Percentiles rank a stretch among this genome's conserved stretches.
Evolutionary conservation across 2,329 filamentous ascomycete genomes (phyloP).

Genomic region (Geosmithia putterillii): DNA sequence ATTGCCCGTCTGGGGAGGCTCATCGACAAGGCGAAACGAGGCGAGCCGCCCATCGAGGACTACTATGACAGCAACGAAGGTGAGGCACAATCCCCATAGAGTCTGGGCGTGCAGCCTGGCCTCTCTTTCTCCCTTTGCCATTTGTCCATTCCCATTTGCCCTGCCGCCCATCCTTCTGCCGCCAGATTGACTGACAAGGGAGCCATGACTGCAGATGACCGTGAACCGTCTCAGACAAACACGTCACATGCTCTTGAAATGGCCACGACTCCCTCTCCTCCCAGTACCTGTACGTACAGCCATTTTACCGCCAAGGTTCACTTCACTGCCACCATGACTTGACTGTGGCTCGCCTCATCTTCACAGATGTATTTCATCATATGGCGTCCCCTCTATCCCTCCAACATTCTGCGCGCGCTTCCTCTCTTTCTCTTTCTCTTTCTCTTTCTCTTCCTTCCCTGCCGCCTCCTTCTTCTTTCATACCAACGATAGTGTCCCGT

Average conservation of each 20-base stretch:
- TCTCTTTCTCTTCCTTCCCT: not conserved
- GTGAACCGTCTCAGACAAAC: not conserved
- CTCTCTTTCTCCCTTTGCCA: not conserved
- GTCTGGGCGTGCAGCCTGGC: not conserved
- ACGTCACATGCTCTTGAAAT: not conserved
- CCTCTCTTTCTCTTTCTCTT: not conserved
- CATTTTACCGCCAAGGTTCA: not conserved
- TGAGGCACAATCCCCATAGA: not conserved
- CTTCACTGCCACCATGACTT: not conserved
- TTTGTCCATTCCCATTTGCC: too few relatives aligned
- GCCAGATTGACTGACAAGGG: not conserved
- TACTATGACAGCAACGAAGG: not conserved
- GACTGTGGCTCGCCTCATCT: not conserved
- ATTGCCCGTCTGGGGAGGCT: constrained; percentile 17
- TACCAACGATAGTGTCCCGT: not conserved
- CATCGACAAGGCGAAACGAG: constrained; percentile 1
- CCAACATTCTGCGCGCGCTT: too few relatives aligned
- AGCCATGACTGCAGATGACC: not conserved
- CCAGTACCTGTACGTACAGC: not conserved
- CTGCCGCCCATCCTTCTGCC: too few relatives aligned
- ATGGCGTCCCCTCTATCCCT: not conserved
- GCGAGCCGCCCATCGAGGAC: constrained; percentile 1
- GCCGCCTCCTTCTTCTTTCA: not conserved
- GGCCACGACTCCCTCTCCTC: not conserved
- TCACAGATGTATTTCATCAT: not conserved